phyloP scores from a whole-genome alignment of 2,329 filamentous ascomycete genomes.

The Cryphonectria japonica region DNA sequence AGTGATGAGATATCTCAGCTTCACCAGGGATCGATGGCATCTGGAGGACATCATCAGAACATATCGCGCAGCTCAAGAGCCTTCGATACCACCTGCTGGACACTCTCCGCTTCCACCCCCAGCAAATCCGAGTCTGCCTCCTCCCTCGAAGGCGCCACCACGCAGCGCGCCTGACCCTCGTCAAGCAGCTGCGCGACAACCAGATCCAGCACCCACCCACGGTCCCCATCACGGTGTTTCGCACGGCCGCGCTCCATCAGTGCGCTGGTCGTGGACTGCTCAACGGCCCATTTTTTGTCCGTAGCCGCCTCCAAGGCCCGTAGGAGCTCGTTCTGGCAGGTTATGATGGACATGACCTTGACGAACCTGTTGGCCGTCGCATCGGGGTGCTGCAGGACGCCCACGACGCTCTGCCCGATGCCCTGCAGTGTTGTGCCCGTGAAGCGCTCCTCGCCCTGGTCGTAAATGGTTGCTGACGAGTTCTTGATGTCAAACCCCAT shows the following conservation, averaged over 20 bases:
- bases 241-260: conserved; percentile 26
- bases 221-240: conserved; percentile 32
- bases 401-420: conserved; percentile 53
- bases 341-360: conserved; percentile 46
- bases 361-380: conserved; percentile 58
- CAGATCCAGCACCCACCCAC: conserved; percentile 37
- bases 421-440: conserved; percentile 51
- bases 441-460: conserved; percentile 55
- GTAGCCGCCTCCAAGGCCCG: conserved; percentile 34
- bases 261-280: not conserved
- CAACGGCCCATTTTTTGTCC: conserved; percentile 33
- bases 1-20: not conserved
- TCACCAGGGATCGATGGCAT: not conserved
- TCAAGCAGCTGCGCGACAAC: conserved; percentile 38
- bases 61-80: conserved; percentile 20
- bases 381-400: conserved; percentile 51
- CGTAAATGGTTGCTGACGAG: conserved; percentile 44
- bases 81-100: conserved; percentile 36
- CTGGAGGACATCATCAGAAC: not conserved
- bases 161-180: conserved; percentile 36
- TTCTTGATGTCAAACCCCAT: conserved; percentile 38
- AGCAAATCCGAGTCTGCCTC: conserved; percentile 36
- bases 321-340: conserved; percentile 27
- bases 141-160: conserved; percentile 33
- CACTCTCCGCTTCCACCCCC: conserved; percentile 35